Percentiles rank a stretch among this genome's conserved stretches.
Evolutionary conservation across 352 stramenopile species (phyloP).

Genomic region (Pythium apleroticum): DNA sequence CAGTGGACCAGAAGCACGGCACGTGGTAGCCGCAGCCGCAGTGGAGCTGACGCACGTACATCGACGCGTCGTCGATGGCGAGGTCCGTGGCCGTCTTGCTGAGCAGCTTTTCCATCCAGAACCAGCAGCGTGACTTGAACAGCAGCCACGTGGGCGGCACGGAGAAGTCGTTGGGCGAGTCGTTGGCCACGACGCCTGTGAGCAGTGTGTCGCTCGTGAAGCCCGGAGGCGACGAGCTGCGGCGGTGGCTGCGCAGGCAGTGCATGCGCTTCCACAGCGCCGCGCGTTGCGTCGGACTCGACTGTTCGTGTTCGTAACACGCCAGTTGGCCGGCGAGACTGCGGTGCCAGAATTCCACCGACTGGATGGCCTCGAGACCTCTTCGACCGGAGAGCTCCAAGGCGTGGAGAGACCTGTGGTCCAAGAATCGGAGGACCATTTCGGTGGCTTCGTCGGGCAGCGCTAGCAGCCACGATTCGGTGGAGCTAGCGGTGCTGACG

Average conservation of each 20-base stretch:
- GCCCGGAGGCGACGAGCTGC: background rate
- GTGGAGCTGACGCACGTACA: slow-evolving; percentile 27
- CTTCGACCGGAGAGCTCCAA: slow-evolving; percentile 16
- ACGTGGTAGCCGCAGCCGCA: slow-evolving; percentile 28
- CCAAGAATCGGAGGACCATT: slow-evolving; percentile 10
- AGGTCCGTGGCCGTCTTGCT: slow-evolving; percentile 14
- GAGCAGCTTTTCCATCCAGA: slow-evolving; percentile 31
- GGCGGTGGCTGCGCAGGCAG: slow-evolving; percentile 11
- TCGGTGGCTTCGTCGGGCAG: slow-evolving; percentile 7
- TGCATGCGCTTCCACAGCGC: slow-evolving; percentile 24
- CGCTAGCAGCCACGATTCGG: slow-evolving; percentile 3
- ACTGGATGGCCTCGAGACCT: slow-evolving; percentile 1
- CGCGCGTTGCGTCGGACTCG: background rate
- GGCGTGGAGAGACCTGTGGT: slow-evolving; percentile 22
- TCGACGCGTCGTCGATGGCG: slow-evolving; percentile 9
- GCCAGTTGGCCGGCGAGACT: slow-evolving; percentile 3
- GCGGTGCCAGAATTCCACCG: slow-evolving; percentile 13
- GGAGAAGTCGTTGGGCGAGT: slow-evolving; percentile 17
- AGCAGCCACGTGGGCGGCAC: slow-evolving; percentile 26
- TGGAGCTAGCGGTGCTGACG: background rate
- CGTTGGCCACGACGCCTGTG: slow-evolving; percentile 16
- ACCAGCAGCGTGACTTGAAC: slow-evolving; percentile 29
- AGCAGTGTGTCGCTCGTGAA: slow-evolving; percentile 24
- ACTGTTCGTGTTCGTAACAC: slow-evolving; percentile 11
- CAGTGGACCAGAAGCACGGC: slow-evolving; percentile 27